Base-by-base conservation (phyloP, 2,329 filamentous ascomycete genomes). In the Cercospora zeae-maydis region DNA sequence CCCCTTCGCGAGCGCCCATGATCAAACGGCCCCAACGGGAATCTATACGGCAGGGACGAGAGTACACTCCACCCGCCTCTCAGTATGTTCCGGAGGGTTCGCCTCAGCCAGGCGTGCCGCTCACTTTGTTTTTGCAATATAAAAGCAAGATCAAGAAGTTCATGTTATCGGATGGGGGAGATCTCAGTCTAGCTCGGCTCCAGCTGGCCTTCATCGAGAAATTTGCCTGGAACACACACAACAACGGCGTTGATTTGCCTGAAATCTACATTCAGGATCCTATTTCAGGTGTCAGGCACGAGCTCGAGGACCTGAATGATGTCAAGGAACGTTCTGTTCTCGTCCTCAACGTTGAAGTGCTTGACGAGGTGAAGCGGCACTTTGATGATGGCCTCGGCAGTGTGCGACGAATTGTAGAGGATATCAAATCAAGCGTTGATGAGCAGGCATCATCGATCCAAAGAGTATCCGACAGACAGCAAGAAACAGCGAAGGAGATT, bases 201-300 rank as follows among this genome's bases (percentile, higher is more conserved):
- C 93, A 99, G 75, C 83, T 99, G 30, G 93, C 95, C 0, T 99
- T 99, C 71, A 99, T 99, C 70, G 95, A 99, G 70, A 99, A 97
- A 75, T 99, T 99, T 74, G 95, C 93, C 0, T 99, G 96, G 93
- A 98, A 96, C 71, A 97, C 93, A 0, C 93, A 98, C 70, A 89
- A 92, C 64, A 96, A 97, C 71, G 95, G 95, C 7, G 86, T 87
- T 13, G 95, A 99, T 74, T 79, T 99, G 51, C 95, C 95, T 0
- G 95, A 99, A 71, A 98, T 99, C 14, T 97, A 99, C 75, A 95
- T 99, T 14, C 95, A 99, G 75, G 95, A 99, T 75, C 89, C 93
- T 0, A 85, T 97, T 2, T 98, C 95, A 8, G 95, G 95, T 0
- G 90, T 99, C n/a, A 89, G 95, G 14, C 93, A 99, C 75, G 95